Percentiles rank a stretch among this genome's conserved stretches.
These are phyloP conservation scores for Xylaria intraflava DNA, from an alignment of 495 filamentous ascomycete genomes.

Conservation along the genomic window DNA sequence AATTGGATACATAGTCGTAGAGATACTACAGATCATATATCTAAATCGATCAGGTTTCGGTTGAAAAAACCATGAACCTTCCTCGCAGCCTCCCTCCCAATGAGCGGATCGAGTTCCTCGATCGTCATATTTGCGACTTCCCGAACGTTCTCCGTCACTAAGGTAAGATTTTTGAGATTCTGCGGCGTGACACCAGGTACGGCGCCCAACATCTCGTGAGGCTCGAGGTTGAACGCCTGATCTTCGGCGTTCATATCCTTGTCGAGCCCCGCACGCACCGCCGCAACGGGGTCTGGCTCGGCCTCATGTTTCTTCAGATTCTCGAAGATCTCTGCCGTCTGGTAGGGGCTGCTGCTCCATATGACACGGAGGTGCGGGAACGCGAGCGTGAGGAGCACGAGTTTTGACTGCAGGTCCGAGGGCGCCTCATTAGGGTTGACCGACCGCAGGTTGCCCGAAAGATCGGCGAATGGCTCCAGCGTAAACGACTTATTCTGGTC, in stretches of 20 bases:
- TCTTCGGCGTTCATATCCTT: slow-evolving; percentile 49
- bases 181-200: slow-evolving; percentile 83
- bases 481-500: slow-evolving; percentile 97
- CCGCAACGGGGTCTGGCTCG: slow-evolving; percentile 85
- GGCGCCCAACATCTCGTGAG: slow-evolving; percentile 77
- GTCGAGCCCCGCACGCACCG: slow-evolving; percentile 76
- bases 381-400: slow-evolving; percentile 86
- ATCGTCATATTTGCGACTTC: slow-evolving; percentile 84
- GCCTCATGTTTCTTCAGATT: slow-evolving; percentile 80
- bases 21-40: slow-evolving; percentile 16
- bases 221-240: slow-evolving; percentile 53
- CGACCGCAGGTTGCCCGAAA: slow-evolving; percentile 59
- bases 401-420: slow-evolving; percentile 80
- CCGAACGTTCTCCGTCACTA: slow-evolving; percentile 67
- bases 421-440: slow-evolving; percentile 46
- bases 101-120: slow-evolving; percentile 60
- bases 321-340: slow-evolving; percentile 95
- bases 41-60: slow-evolving; percentile 56
- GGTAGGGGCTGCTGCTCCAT: slow-evolving; percentile 89
- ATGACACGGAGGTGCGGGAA: slow-evolving; percentile 87
- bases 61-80: slow-evolving; percentile 80
- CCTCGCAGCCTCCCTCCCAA: slow-evolving; percentile 74
- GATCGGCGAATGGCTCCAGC: slow-evolving; percentile 82
- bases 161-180: slow-evolving; percentile 60
- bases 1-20: background rate